These are phyloP conservation scores for Aspergillus vadensis DNA, from an alignment of 2,329 filamentous ascomycete genomes.

Conservation along the genomic window DNA sequence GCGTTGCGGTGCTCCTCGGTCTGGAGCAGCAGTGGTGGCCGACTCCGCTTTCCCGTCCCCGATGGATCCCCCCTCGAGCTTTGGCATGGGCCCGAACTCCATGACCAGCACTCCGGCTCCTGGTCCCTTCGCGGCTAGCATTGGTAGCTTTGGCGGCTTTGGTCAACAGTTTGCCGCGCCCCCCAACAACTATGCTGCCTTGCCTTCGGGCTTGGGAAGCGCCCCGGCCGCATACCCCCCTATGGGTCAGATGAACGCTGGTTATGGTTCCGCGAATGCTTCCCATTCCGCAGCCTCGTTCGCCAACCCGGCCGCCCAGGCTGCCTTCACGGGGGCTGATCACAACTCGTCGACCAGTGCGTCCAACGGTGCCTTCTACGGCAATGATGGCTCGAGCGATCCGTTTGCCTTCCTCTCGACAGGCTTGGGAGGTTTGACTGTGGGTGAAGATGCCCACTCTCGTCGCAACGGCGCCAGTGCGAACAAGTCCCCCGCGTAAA, in stretches of 20 bases:
- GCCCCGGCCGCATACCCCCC: slow-evolving; percentile 77
- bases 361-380: slow-evolving; percentile 72
- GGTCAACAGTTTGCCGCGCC: slow-evolving; percentile 80
- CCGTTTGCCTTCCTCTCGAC: slow-evolving; percentile 66
- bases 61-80: slow-evolving; percentile 82
- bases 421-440: slow-evolving; percentile 61
- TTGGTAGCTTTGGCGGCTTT: slow-evolving; percentile 67
- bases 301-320: slow-evolving; percentile 89
- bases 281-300: slow-evolving; percentile 85
- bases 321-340: slow-evolving; percentile 86
- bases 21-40: slow-evolving; percentile 88
- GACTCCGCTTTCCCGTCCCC: slow-evolving; percentile 89
- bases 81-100: slow-evolving; percentile 82
- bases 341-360: slow-evolving; percentile 78
- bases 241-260: slow-evolving; percentile 68
- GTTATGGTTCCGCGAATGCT: slow-evolving; percentile 73
- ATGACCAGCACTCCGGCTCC: slow-evolving; percentile 82
- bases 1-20: slow-evolving; percentile 91
- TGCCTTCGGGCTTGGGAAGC: slow-evolving; percentile 82
- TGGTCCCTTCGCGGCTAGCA: slow-evolving; percentile 71
- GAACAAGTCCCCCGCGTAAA: slow-evolving; percentile 50
- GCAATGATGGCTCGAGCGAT: slow-evolving; percentile 56
- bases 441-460: slow-evolving; percentile 50
- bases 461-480: slow-evolving; percentile 49
- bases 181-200: slow-evolving; percentile 74